Percentiles rank a stretch among this genome's conserved stretches.
Evolutionary conservation across 139 green algal species (phyloP).

Genomic region (Mesostigma viride): DNA sequence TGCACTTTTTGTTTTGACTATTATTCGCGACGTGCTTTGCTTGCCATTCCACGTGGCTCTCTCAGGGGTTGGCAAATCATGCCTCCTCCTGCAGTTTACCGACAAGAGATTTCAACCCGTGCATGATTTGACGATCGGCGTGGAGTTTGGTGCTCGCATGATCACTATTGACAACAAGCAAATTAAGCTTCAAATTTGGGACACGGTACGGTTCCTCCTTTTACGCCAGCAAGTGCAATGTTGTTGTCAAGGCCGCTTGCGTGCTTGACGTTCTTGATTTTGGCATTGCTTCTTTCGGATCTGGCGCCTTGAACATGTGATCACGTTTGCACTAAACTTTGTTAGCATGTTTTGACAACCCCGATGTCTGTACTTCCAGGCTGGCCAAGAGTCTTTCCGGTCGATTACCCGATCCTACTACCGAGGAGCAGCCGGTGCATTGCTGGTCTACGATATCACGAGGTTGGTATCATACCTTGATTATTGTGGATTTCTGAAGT

Average conservation of each 20-base stretch:
- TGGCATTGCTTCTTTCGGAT: too few relatives aligned
- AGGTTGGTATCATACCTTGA: conserved; percentile 9
- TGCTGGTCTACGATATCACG: conserved; percentile 99
- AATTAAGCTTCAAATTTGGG: conserved; percentile 92
- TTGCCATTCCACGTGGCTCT: background rate
- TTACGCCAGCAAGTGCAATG: background rate
- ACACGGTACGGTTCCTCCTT: conserved; percentile 27
- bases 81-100: conserved; percentile 97
- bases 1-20: background rate
- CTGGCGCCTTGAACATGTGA: too few relatives aligned
- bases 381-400: conserved; percentile 92
- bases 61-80: conserved; percentile 97
- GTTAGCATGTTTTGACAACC: too few relatives aligned
- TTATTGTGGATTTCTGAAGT: background rate
- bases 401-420: conserved; percentile 98
- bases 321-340: too few relatives aligned
- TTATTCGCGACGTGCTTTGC: background rate
- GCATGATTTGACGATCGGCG: conserved; percentile 71
- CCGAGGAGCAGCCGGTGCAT: conserved; percentile 88
- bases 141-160: conserved; percentile 96
- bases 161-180: conserved; percentile 96
- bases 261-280: too few relatives aligned
- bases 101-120: conserved; percentile 99
- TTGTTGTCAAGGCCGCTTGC: conserved; percentile 5
- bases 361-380: too few relatives aligned